Conservation (phyloP, 2,329 filamentous ascomycete genomes). For the Ophiostoma australiae region DNA sequence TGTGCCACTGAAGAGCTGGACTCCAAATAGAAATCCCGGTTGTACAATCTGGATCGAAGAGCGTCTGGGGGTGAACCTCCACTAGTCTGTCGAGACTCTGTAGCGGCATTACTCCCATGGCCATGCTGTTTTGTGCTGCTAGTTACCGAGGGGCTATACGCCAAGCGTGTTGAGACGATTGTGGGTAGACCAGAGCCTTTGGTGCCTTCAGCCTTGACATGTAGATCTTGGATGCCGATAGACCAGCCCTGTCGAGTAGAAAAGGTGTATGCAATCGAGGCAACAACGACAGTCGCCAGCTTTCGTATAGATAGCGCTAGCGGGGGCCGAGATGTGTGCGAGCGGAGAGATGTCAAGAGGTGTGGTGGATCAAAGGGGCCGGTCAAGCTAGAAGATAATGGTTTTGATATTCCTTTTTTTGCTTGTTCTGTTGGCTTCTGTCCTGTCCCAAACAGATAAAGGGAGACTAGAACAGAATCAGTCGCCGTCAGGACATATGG, state of each 20-base stretch:
- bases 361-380: slow-evolving; percentile 40
- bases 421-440: background rate
- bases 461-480: slow-evolving; percentile 63
- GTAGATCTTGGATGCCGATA: slow-evolving; percentile 84
- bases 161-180: slow-evolving; percentile 39
- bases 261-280: slow-evolving; percentile 81
- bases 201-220: slow-evolving; percentile 43
- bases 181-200: slow-evolving; percentile 29
- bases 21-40: background rate
- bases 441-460: slow-evolving; percentile 59
- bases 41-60: background rate
- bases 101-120: background rate
- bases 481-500: slow-evolving; percentile 80
- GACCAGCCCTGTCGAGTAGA: slow-evolving; percentile 78
- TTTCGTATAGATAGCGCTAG: slow-evolving; percentile 77
- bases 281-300: slow-evolving; percentile 59
- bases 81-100: background rate
- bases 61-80: background rate
- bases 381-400: no score
- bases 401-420: background rate
- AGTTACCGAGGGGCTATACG: slow-evolving; percentile 34
- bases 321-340: slow-evolving; percentile 72
- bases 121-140: background rate
- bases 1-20: background rate
- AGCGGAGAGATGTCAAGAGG: slow-evolving; percentile 72